Evolutionary conservation across 1,139 yeast genomes (phyloP), one percentile per base, ranked within the genome.

Genomic region (Kodamaea anthophila): DNA sequence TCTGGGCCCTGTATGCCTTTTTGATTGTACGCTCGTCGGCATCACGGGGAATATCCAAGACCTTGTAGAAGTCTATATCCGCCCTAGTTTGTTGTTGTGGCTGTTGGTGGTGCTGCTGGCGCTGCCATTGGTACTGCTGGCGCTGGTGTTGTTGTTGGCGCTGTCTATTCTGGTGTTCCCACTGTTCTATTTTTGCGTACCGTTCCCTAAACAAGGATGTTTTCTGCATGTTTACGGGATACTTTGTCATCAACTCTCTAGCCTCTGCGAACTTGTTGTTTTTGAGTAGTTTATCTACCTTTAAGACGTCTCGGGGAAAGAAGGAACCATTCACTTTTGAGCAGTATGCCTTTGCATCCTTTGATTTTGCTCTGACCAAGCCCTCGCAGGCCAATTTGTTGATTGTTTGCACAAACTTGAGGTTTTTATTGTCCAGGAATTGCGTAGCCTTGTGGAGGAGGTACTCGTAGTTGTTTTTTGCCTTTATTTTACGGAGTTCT

Each of bases 11-110:
- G 55, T 86, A 83, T 0, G 94, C 95, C 49, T 77, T 81, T 45
- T 82, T 83, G 41, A 91, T 80, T 9, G 84, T 81, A 41, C 71
- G 70, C 1, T 75, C 79, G 37, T 74, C 78, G 0, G 96, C 94
- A 40, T 74, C 73, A 33, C 70, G 65, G 1, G 76, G 43, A 6
- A 88, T 70, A 14, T 77, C 94, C 9, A 91, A 60, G 3, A 84
- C 67, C 48, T 84, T 85, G 55, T 91, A 91, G 49, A 85, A 85
- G 52, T 91, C 96, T 36, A 73, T 74, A 35, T 72, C 65, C 13
- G 78, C 75, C 21, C 66, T 60, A 13, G 47, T 33, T 3, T 46
- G 48, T 21, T 46, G 51, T 14, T 61, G 65, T 21, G 47, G 55
- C 13, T 48, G 59, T 31, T 56, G 66, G 21, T 56, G 65, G 21